Evolutionary conservation across 768 basidiomycete genomes (phyloP), one percentile per base, ranked within the genome.

Genomic region (Mycena venus): DNA sequence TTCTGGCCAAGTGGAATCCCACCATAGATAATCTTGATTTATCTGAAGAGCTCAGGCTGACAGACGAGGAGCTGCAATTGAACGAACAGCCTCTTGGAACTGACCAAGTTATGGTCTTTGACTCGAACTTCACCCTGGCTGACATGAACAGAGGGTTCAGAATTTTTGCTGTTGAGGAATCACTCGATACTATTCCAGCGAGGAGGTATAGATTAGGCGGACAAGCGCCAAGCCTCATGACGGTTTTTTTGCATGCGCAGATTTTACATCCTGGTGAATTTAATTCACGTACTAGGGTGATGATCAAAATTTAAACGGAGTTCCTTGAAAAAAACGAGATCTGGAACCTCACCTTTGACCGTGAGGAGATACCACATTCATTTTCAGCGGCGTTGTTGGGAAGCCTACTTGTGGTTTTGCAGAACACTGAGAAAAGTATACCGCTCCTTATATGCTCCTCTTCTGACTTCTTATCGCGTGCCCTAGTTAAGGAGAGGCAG

Each of bases 1-100:
- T 68, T n/a, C 5, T 19, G 5, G 21, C 49, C n/a, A 68, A 68
- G 34, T 68, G 66, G 66, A n/a, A n/a, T n/a, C n/a, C n/a, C n/a
- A n/a, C n/a, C n/a, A n/a, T n/a, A n/a, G n/a, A n/a, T n/a, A n/a
- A 55, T 55, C 27, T 47, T 14, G 66, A 68, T 56, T 47, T 62
- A 21, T 62, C 40, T 34, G 63, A 51, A 49, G 56, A 69, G 38
- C 27, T 69, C 4, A 7, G n/a, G 10, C 56, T 69, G 34, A 59
- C 53, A 40, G 56, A 38, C 11, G 6, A 42, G 25, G 36, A 69
- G 56, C 34, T 38, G 34, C 23, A 40, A 42, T 61, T 6, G 23
- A 38, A 38, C 38, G 12, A 36, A 61, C 9, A 38, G 36, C 8
- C 36, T 38, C 36, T 38, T 7, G 36, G 40, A 27, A 15, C n/a